phyloP scores from a whole-genome alignment of 179 eudicot species.

The Sideroxylon spinosum region DNA sequence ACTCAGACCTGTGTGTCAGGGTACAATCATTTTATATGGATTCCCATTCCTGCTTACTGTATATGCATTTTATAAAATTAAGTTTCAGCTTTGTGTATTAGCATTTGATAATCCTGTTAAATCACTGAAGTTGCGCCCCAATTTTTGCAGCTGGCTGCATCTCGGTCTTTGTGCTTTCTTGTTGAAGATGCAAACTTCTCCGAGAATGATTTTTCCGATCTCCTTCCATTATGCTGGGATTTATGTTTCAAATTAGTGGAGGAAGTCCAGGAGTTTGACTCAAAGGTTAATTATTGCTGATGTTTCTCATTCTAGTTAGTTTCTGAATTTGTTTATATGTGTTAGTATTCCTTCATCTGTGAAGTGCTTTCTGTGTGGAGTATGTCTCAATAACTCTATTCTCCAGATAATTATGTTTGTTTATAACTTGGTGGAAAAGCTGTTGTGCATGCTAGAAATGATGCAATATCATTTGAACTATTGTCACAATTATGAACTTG shows the following conservation, averaged over 20 bases:
- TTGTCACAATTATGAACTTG: background rate
- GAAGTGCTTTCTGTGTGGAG: background rate
- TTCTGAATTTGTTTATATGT: background rate
- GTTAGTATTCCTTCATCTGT: background rate
- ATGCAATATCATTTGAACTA: background rate
- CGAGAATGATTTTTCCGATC: constrained; percentile 76
- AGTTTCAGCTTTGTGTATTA: constrained; percentile 1
- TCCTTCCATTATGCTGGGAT: constrained; percentile 91
- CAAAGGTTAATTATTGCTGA: constrained; percentile 55
- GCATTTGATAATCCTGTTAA: background rate
- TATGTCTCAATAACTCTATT: background rate
- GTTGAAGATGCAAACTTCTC: constrained; percentile 91
- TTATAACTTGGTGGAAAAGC: background rate
- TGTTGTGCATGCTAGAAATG: background rate
- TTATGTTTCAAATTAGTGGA: constrained; percentile 78
- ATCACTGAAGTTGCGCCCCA: constrained; percentile 9
- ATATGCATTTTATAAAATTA: background rate
- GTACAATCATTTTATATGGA: constrained; percentile 33
- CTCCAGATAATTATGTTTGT: background rate
- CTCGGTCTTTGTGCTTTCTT: constrained; percentile 76
- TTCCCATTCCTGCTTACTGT: background rate
- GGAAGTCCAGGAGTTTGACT: constrained; percentile 93
- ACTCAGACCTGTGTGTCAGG: constrained; percentile 86
- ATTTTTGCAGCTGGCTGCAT: constrained; percentile 70
- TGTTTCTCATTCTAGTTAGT: background rate